phyloP scores from a whole-genome alignment of 2,329 filamentous ascomycete species.

The Paracoccidioides lutzii region DNA sequence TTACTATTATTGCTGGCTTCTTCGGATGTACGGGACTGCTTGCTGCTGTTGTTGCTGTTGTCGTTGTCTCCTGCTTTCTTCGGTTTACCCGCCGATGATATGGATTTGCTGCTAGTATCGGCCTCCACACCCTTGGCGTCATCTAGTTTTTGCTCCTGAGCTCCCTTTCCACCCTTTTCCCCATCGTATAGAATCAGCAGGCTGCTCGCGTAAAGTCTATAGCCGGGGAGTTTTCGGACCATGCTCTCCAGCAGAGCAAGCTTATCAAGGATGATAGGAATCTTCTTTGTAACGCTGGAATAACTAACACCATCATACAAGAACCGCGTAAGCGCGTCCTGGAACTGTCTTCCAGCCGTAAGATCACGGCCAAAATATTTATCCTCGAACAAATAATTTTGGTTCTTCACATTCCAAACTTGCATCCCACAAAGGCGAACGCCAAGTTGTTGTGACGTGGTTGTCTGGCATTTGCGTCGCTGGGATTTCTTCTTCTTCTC shows the following conservation, averaged over 20 bases:
- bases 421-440: conserved; percentile 93
- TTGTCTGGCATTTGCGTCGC: conserved; percentile 79
- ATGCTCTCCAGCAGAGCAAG: conserved; percentile 72
- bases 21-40: too few relatives aligned
- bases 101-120: conserved; percentile 11
- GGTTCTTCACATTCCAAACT: conserved; percentile 76
- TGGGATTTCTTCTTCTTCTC: conserved; percentile 91
- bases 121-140: conserved; percentile 13
- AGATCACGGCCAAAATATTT: conserved; percentile 91
- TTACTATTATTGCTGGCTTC: conserved; percentile 18
- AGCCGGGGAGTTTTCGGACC: conserved; percentile 64
- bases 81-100: background rate
- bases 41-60: background rate
- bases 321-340: conserved; percentile 75
- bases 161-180: conserved; percentile 29
- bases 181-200: conserved; percentile 93
- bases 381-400: conserved; percentile 89
- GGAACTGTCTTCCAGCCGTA: conserved; percentile 78
- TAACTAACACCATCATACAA: conserved; percentile 80
- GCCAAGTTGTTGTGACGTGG: conserved; percentile 80
- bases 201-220: conserved; percentile 91
- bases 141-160: conserved; percentile 12
- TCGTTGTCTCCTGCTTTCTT: background rate
- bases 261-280: conserved; percentile 76
- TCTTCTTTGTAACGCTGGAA: conserved; percentile 68